Evolutionary conservation across 345 rosid genomes (phyloP).

Genomic region (Dimocarpus longan): DNA sequence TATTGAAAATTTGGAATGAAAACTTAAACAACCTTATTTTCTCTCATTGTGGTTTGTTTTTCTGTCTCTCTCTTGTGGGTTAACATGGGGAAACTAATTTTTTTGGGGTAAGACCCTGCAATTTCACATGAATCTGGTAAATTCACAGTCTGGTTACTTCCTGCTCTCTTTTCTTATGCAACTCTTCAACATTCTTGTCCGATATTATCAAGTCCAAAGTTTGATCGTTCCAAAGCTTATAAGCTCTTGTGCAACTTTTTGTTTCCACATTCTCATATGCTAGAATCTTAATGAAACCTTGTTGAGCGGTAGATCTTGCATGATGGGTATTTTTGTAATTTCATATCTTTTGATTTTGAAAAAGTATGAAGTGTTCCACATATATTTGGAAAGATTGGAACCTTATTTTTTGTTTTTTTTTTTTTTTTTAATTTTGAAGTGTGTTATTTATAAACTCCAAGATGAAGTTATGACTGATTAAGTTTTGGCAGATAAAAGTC

Average conservation of each 20-base stretch:
- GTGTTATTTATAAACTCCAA: no score
- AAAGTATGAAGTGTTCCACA: no score
- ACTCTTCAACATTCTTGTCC: slow-evolving; percentile 53
- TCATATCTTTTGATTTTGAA: no score
- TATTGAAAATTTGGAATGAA: slow-evolving; percentile 56
- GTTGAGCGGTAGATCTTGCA: no score
- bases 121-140: slow-evolving; percentile 44
- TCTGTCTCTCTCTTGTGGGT: slow-evolving; percentile 61
- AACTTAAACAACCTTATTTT: slow-evolving; percentile 54
- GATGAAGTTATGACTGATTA: no score
- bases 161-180: slow-evolving; percentile 63
- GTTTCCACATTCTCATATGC: slow-evolving; percentile 50
- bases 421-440: no score
- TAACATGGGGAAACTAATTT: slow-evolving; percentile 55
- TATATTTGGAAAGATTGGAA: no score
- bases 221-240: slow-evolving; percentile 55
- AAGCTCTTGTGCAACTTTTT: slow-evolving; percentile 47
- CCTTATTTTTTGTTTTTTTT: no score
- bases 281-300: no score
- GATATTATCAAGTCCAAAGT: slow-evolving; percentile 62
- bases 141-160: slow-evolving; percentile 56
- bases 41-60: slow-evolving; percentile 42
- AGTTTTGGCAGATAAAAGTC: no score
- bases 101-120: slow-evolving; percentile 50
- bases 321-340: no score